These are phyloP conservation scores for Albifimbria verrucaria DNA, from an alignment of 2,329 filamentous ascomycete species.

Conservation along the genomic window DNA sequence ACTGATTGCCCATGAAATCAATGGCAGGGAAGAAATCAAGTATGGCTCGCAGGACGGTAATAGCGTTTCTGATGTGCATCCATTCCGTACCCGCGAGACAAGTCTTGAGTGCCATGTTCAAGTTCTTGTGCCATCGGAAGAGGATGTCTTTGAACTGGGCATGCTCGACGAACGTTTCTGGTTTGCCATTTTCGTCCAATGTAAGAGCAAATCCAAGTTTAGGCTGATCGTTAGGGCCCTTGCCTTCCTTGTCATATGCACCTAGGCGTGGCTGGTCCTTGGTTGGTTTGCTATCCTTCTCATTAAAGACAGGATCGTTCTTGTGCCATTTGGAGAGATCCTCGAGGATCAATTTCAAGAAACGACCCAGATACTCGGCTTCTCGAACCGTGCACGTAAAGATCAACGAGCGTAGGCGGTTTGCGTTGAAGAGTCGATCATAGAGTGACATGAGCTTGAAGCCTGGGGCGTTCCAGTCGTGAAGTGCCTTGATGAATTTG, in stretches of 20 bases:
- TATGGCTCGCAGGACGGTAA: constrained; percentile 80
- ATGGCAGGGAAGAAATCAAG: constrained; percentile 82
- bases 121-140: constrained; percentile 84
- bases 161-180: constrained; percentile 71
- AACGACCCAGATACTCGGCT: constrained; percentile 88
- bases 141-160: constrained; percentile 82
- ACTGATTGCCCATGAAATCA: constrained; percentile 77
- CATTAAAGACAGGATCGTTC: constrained; percentile 55
- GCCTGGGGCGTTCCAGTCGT: constrained; percentile 77
- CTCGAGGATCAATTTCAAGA: constrained; percentile 76
- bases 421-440: constrained; percentile 79
- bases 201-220: constrained; percentile 77
- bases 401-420: constrained; percentile 76
- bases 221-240: constrained; percentile 42
- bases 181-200: constrained; percentile 64
- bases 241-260: constrained; percentile 77
- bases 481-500: constrained; percentile 81
- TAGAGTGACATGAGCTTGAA: constrained; percentile 85
- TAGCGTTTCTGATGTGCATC: constrained; percentile 97
- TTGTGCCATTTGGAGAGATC: constrained; percentile 84
- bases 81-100: constrained; percentile 84
- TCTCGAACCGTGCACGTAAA: constrained; percentile 89
- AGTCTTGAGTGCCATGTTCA: constrained; percentile 74
- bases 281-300: constrained; percentile 28
- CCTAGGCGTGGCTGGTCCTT: constrained; percentile 60